Evolutionary conservation across 352 stramenopile genomes (phyloP).

Genomic region (Pythium brassicae): DNA sequence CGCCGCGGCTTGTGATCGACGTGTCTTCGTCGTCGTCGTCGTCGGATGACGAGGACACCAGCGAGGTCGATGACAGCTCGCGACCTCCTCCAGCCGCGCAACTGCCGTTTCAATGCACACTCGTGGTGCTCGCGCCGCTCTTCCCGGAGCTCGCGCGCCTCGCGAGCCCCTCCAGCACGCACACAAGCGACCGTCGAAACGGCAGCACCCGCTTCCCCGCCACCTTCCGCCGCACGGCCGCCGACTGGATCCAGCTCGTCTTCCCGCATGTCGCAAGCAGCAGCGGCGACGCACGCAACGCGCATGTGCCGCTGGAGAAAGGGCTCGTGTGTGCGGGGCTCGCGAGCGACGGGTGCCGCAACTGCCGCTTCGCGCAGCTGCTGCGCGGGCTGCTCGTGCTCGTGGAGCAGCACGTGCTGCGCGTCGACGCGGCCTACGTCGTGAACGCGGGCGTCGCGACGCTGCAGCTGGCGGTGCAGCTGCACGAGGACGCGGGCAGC

Average conservation of each 20-base stretch:
- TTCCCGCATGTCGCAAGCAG: constrained; percentile 16
- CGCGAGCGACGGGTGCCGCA: constrained; percentile 22
- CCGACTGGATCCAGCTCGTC: constrained; percentile 29
- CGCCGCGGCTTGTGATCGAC: background rate
- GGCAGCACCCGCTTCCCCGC: constrained; percentile 15
- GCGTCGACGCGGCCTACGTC: constrained; percentile 40
- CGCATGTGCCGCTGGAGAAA: constrained; percentile 21
- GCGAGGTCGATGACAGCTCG: background rate
- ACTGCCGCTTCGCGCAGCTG: constrained; percentile 48
- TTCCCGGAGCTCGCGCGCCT: constrained; percentile 5
- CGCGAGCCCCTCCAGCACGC: background rate
- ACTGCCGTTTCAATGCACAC: constrained; percentile 3
- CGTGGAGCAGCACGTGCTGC: constrained; percentile 29
- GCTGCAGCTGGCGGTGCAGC: constrained; percentile 38
- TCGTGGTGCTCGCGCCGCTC: constrained; percentile 13
- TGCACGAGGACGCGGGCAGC: constrained; percentile 28
- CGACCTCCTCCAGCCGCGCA: background rate
- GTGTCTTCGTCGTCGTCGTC: background rate
- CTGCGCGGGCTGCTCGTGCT: constrained; percentile 42
- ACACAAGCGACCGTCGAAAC: background rate
- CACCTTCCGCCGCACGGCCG: constrained; percentile 21
- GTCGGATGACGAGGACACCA: background rate
- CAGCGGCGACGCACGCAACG: background rate
- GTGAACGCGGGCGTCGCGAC: constrained; percentile 32
- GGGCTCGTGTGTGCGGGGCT: constrained; percentile 45